These are phyloP conservation scores for Moesziomyces antarcticus DNA, from an alignment of 1,284 basidiomycete species.

Conservation along the genomic window DNA sequence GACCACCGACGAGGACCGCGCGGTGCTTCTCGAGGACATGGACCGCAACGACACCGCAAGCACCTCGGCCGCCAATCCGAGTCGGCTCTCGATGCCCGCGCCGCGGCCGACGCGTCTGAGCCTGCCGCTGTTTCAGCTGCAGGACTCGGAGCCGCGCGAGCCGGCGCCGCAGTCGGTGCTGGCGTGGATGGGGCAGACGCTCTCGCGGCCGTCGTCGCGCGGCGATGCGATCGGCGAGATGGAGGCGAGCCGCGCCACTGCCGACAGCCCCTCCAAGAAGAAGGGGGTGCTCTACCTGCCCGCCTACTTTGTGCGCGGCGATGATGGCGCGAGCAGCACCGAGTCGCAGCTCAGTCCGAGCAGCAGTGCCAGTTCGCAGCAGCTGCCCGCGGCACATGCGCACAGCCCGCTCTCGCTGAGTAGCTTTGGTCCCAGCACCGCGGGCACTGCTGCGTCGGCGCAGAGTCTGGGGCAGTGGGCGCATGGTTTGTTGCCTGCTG, in stretches of 20 bases:
- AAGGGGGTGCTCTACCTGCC: conserved; percentile 51
- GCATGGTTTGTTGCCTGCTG: conserved; percentile 10
- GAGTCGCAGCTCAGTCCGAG: not conserved
- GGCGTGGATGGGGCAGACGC: conserved; percentile 50
- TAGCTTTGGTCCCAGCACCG: not conserved
- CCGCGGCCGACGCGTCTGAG: conserved; percentile 39
- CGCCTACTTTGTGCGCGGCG: conserved; percentile 52
- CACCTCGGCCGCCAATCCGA: conserved; percentile 32
- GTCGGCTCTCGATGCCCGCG: conserved; percentile 34
- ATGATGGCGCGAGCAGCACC: conserved; percentile 14
- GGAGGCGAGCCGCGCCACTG: conserved; percentile 12
- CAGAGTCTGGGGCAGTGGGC: conserved; percentile 36
- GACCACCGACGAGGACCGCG: conserved; percentile 30
- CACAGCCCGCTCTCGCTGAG: conserved; percentile 8
- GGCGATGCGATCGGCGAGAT: conserved; percentile 35
- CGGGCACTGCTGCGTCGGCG: not conserved
- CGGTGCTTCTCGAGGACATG: conserved; percentile 20
- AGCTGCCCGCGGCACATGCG: conserved; percentile 2
- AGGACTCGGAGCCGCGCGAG: conserved; percentile 40
- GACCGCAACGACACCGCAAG: conserved; percentile 11
- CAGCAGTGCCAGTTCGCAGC: conserved; percentile 3
- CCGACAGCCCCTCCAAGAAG: conserved; percentile 37
- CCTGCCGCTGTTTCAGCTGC: conserved; percentile 48
- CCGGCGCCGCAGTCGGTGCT: conserved; percentile 38
- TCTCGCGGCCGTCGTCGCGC: conserved; percentile 36